phyloP scores from a whole-genome alignment of 2,329 filamentous ascomycete species.

The Westerdykella ornata region DNA sequence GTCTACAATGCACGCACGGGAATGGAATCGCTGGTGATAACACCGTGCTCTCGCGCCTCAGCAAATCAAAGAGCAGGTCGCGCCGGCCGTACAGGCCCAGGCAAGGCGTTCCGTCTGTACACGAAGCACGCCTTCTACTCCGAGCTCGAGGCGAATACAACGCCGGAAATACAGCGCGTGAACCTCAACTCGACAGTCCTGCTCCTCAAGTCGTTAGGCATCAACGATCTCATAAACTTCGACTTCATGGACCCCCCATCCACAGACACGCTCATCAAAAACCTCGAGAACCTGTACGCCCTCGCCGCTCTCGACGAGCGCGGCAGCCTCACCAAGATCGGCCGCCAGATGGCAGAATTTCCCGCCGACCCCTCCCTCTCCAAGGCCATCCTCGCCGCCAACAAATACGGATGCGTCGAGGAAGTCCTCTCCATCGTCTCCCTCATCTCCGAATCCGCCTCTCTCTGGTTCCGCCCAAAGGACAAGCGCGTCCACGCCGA shows the following conservation, averaged over 20 bases:
- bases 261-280: slow-evolving; percentile 79
- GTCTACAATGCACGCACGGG: slow-evolving; percentile 85
- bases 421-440: slow-evolving; percentile 90
- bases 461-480: slow-evolving; percentile 89
- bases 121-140: slow-evolving; percentile 93
- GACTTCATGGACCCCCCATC: slow-evolving; percentile 95
- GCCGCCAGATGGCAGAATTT: slow-evolving; percentile 91
- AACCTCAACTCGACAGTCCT: slow-evolving; percentile 81
- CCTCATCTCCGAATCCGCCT: slow-evolving; percentile 82
- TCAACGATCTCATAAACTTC: slow-evolving; percentile 87
- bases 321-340: slow-evolving; percentile 82
- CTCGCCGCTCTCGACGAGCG: slow-evolving; percentile 82
- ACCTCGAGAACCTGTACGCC: slow-evolving; percentile 85
- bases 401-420: slow-evolving; percentile 86
- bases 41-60: slow-evolving; percentile 83
- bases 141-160: slow-evolving; percentile 86
- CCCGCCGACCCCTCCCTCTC: slow-evolving; percentile 88
- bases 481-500: slow-evolving; percentile 97
- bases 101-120: slow-evolving; percentile 89
- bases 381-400: slow-evolving; percentile 79
- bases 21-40: slow-evolving; percentile 86
- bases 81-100: slow-evolving; percentile 84
- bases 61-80: slow-evolving; percentile 90
- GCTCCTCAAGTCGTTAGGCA: slow-evolving; percentile 80
- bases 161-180: slow-evolving; percentile 85